Evolutionary conservation across 148 eudicot genomes (phyloP), one percentile per base, ranked within the genome.

Genomic region (Diospyros kaki): DNA sequence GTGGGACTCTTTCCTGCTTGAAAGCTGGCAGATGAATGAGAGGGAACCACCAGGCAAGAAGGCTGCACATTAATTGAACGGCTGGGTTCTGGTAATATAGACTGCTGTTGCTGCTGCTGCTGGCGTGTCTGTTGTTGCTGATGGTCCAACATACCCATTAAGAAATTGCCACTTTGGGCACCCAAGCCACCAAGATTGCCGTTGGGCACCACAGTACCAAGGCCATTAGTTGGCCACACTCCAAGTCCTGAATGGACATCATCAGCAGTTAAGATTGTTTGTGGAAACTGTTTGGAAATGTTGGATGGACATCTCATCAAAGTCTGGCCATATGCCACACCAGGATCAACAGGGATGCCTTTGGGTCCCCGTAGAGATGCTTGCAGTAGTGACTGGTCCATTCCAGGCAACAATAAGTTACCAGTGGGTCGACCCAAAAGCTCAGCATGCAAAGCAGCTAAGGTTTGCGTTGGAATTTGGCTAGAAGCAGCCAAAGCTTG

Each of bases 61-160:
- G 90, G 90, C 39, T 83, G 88, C 62, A 87, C 88, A 63, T 76
- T 87, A 62, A 87, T 87, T n/a, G 88, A 70, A 46, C 80, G 78
- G 59, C 69, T 77, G 46, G 81, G 73, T 56, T 83, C 87, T 42
- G 66, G 63, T 55, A 69, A 41, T 6, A 39, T 11, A 50, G 79
- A 64, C 69, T 79, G 85, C 63, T 76, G 84, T 41, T 73, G 83
- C 77, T 75, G 82, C 58, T 74, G 69, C 41, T 71, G 74, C 48
- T 75, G 77, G 18, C 56, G 64, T 70, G 66, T 75, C 46, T 76
- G 79, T 44, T 48, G 67, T 60, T 71, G 79, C 66, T 80, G 83
- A 58, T 54, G 60, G 17, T 75, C 81, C 8, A 81, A 52, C 66
- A 83, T 73, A 62, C 81, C 79, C 73, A 74, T 46, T 58, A 84